A percentile compares a stretch with the other conserved stretches of the same genome.
These are phyloP conservation scores for Lodderomyces theae DNA, from an alignment of 1,139 yeast genomes.

Conservation along the genomic window DNA sequence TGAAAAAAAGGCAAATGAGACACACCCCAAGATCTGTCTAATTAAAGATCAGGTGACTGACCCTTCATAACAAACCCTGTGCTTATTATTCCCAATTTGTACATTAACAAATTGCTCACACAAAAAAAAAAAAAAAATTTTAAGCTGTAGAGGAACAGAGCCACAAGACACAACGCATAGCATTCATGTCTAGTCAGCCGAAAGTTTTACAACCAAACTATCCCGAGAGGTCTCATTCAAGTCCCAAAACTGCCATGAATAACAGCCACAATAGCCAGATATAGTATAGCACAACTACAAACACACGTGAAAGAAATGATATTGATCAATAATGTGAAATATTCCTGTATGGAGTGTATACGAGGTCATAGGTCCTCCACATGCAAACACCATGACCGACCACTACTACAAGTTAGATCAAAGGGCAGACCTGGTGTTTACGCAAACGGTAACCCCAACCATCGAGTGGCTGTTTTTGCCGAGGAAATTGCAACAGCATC, in stretches of 20 bases:
- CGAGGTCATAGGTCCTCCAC: constrained; percentile 89
- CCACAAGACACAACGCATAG: too few relatives aligned
- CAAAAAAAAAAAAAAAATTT: background rate
- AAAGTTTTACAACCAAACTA: background rate
- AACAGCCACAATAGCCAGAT: background rate
- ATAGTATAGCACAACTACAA: background rate
- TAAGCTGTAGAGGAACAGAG: too few relatives aligned
- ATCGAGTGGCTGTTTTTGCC: constrained; percentile 58
- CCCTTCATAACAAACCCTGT: too few relatives aligned
- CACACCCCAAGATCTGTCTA: too few relatives aligned
- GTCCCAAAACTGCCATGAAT: background rate
- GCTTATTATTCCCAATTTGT: background rate
- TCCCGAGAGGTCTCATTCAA: too few relatives aligned
- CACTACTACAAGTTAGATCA: constrained; percentile 80
- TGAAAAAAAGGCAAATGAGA: too few relatives aligned
- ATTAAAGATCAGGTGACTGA: too few relatives aligned
- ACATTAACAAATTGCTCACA: background rate
- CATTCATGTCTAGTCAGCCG: too few relatives aligned
- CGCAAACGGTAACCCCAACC: constrained; percentile 46
- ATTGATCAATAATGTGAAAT: constrained; percentile 76
- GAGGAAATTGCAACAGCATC: constrained; percentile 33
- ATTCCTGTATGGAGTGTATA: constrained; percentile 88
- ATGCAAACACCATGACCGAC: constrained; percentile 78
- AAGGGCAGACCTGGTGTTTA: constrained; percentile 75
- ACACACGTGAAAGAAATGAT: constrained; percentile 52